These are phyloP conservation scores for Coniochaeta sp. DNA, from an alignment of 2,329 filamentous ascomycete species.

Conservation along the genomic window DNA sequence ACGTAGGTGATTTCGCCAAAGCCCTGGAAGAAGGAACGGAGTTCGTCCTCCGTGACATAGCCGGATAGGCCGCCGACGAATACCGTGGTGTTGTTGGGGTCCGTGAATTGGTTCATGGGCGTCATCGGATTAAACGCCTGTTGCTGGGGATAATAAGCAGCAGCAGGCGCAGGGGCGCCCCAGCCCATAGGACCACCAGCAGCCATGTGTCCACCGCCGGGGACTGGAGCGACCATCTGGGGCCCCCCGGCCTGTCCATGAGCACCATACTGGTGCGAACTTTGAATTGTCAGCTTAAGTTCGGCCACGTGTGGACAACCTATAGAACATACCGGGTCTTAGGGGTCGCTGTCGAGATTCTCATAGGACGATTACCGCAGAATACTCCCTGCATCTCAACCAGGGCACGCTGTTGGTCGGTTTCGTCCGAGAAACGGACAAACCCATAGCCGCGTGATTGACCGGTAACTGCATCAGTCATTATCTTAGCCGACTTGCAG, in stretches of 20 bases:
- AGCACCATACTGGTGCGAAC: slow-evolving; percentile 29
- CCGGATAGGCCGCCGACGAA: slow-evolving; percentile 96
- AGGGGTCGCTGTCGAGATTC: slow-evolving; percentile 93
- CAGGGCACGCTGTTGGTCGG: slow-evolving; percentile 90
- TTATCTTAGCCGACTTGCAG: slow-evolving; percentile 99
- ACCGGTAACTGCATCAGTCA: slow-evolving; percentile 96
- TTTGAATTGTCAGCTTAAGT: slow-evolving; percentile 9
- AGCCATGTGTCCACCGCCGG: slow-evolving; percentile 24
- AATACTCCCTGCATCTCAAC: slow-evolving; percentile 99
- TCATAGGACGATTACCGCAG: slow-evolving; percentile 97
- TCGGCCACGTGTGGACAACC: background rate
- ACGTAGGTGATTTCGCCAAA: slow-evolving; percentile 99
- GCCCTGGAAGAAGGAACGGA: slow-evolving; percentile 99
- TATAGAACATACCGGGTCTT: slow-evolving; percentile 61
- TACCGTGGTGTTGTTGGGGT: slow-evolving; percentile 98
- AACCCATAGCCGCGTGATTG: slow-evolving; percentile 98
- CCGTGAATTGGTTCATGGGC: slow-evolving; percentile 97
- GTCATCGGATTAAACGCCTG: slow-evolving; percentile 22
- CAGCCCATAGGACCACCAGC: slow-evolving; percentile 35
- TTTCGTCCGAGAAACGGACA: slow-evolving; percentile 92
- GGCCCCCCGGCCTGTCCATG: slow-evolving; percentile 25
- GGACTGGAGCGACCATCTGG: slow-evolving; percentile 29
- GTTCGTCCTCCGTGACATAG: slow-evolving; percentile 97
- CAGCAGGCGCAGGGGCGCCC: slow-evolving; percentile 15
- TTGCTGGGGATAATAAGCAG: slow-evolving; percentile 26